These are phyloP conservation scores for Lasiosphaeria ovina DNA, from an alignment of 495 filamentous ascomycete genomes.

Conservation along the genomic window DNA sequence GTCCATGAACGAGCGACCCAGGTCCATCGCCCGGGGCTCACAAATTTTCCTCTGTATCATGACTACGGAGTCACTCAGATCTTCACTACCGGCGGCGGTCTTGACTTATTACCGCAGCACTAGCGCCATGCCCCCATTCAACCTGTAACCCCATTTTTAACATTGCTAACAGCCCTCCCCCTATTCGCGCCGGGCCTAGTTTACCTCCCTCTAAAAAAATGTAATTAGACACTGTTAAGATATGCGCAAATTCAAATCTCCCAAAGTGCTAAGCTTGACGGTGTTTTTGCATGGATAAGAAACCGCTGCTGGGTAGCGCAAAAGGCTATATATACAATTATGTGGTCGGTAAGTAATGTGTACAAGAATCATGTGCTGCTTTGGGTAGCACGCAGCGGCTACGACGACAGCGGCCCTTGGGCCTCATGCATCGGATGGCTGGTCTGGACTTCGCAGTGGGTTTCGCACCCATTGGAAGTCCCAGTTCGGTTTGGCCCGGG, in stretches of 20 bases:
- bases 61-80: background rate
- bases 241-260: constrained; percentile 5
- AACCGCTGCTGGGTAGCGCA: too few species aligned
- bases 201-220: constrained; percentile 17
- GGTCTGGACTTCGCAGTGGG: constrained; percentile 19
- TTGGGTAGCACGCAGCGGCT: too few species aligned
- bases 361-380: background rate
- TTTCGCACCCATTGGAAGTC: constrained; percentile 32
- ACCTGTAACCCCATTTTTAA: constrained; percentile 3
- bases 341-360: too few species aligned
- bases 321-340: too few species aligned
- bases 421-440: background rate
- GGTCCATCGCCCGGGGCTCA: background rate
- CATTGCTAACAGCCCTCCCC: constrained; percentile 4
- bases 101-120: constrained; percentile 12
- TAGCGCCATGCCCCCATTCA: constrained; percentile 6
- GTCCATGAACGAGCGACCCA: background rate
- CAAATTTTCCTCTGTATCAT: constrained; percentile 28
- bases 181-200: background rate
- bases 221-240: constrained; percentile 30
- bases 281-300: too few species aligned
- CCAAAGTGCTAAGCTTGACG: background rate
- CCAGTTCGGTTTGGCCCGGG: constrained; percentile 54
- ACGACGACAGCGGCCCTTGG: too few species aligned
- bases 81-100: constrained; percentile 5